These are phyloP conservation scores for Malus hybrid DNA, from an alignment of 331 rosid species.

Conservation along the genomic window DNA sequence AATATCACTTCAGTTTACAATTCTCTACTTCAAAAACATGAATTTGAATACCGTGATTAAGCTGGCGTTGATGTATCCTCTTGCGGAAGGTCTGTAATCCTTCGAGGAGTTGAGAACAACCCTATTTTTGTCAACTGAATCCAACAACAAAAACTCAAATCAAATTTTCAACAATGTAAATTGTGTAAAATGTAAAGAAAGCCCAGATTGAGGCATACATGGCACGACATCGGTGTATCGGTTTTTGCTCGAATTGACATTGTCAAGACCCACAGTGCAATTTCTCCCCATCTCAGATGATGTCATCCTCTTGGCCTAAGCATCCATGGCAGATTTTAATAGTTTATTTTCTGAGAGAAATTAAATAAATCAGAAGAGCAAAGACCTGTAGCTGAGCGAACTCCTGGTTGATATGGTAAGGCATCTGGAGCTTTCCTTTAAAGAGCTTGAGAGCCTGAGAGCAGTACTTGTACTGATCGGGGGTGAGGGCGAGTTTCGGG, in stretches of 20 bases:
- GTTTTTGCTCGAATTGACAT: slow-evolving; percentile 60
- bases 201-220: slow-evolving; percentile 35
- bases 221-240: slow-evolving; percentile 75
- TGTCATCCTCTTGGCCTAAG: slow-evolving; percentile 55
- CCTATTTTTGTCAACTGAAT: slow-evolving; percentile 70
- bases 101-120: slow-evolving; percentile 60
- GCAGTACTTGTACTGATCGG: slow-evolving; percentile 63
- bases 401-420: slow-evolving; percentile 47
- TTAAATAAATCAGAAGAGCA: neutral
- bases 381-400: slow-evolving; percentile 62
- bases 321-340: neutral
- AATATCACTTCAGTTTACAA: neutral
- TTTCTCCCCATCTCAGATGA: slow-evolving; percentile 47
- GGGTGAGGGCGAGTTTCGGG: slow-evolving; percentile 25
- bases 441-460: slow-evolving; percentile 51
- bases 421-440: slow-evolving; percentile 45
- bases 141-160: slow-evolving; percentile 4
- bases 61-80: slow-evolving; percentile 91
- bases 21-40: neutral
- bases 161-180: neutral
- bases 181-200: neutral
- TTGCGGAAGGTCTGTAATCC: slow-evolving; percentile 75
- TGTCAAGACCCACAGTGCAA: slow-evolving; percentile 54
- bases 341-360: neutral
- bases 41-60: slow-evolving; percentile 37